phyloP scores from a whole-genome alignment of 441 rosid genomes.

The Euphorbia neoarborescens region DNA sequence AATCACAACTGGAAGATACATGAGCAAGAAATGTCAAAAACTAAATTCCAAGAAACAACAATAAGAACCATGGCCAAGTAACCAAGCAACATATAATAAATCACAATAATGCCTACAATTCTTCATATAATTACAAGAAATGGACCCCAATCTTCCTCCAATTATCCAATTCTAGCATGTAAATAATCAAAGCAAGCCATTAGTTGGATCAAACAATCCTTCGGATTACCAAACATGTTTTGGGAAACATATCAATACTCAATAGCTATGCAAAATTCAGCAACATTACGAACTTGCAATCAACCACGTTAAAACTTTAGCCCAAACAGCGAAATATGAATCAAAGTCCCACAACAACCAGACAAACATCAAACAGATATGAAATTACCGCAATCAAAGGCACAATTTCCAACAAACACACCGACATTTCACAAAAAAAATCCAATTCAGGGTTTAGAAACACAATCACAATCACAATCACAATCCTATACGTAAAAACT shows the following conservation, averaged over 20 bases:
- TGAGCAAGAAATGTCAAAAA: neutral
- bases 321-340: neutral
- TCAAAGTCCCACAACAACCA: neutral
- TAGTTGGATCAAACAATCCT: neutral
- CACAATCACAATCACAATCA: neutral
- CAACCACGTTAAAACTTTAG: neutral
- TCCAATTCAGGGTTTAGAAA: neutral
- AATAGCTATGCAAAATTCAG: neutral
- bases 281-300: neutral
- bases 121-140: neutral
- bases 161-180: neutral
- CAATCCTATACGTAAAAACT: neutral
- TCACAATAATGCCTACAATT: neutral
- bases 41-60: neutral
- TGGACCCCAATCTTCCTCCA: neutral
- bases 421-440: neutral
- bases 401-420: neutral
- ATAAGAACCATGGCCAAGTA: neutral
- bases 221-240: neutral
- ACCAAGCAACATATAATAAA: neutral
- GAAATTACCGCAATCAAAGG: neutral
- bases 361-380: neutral
- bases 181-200: neutral
- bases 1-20: neutral
- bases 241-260: neutral